phyloP scores from a whole-genome alignment of 495 filamentous ascomycete species.

The Chaetomium tenue region DNA sequence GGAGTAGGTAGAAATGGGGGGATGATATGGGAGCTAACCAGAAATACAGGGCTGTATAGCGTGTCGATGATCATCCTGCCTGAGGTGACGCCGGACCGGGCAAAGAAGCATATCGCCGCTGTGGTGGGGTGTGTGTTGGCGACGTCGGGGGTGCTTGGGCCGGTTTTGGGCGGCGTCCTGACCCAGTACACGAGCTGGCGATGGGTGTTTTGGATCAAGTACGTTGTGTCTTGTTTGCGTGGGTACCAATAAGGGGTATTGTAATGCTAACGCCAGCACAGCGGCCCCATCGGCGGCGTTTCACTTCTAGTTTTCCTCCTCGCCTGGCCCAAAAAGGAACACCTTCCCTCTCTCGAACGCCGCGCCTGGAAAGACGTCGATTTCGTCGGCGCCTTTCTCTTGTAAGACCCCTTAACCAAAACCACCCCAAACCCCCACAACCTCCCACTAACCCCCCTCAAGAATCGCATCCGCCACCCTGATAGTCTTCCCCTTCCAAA shows the following conservation, averaged over 20 bases:
- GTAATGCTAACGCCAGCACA: conserved; percentile 24
- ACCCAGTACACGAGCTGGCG: conserved; percentile 61
- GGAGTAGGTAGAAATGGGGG: not conserved
- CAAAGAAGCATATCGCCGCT: conserved; percentile 38
- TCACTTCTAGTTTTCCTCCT: conserved; percentile 50
- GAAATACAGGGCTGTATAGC: conserved; percentile 38
- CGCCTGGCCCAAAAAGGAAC: conserved; percentile 43
- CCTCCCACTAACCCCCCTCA: not conserved
- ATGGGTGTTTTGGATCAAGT: conserved; percentile 71
- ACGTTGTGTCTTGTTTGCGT: conserved; percentile 9
- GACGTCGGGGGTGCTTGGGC: conserved; percentile 50
- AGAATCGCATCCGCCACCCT: conserved; percentile 55
- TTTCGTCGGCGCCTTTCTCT: conserved; percentile 53
- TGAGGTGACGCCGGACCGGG: conserved; percentile 46
- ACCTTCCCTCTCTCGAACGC: conserved; percentile 34
- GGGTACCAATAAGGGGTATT: conserved; percentile 1
- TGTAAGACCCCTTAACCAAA: conserved; percentile 30
- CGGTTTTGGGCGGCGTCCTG: conserved; percentile 62
- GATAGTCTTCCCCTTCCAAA: conserved; percentile 60
- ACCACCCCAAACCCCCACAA: no score
- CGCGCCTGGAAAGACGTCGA: conserved; percentile 52
- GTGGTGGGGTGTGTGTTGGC: conserved; percentile 36
- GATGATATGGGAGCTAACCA: not conserved
- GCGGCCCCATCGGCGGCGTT: conserved; percentile 50
- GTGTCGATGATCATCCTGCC: conserved; percentile 54